Conservation (phyloP, 768 basidiomycete species). For the Boletus rubescentipes region DNA sequence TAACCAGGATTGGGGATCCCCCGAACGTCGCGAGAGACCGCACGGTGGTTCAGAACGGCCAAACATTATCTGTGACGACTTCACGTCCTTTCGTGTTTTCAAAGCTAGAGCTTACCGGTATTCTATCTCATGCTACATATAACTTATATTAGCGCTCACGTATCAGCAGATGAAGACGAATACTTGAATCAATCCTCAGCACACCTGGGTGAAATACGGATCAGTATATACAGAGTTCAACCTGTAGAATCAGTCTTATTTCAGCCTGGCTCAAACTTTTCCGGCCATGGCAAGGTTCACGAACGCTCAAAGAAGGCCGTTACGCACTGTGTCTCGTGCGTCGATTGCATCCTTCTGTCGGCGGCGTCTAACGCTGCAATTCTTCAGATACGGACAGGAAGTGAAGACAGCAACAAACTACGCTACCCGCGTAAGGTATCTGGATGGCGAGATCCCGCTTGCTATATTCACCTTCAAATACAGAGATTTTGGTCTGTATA, state of each 20-base stretch:
- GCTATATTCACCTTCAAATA: constrained; percentile 33
- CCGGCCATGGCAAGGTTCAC: constrained; percentile 23
- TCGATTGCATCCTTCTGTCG: neutral
- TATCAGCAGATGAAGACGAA: constrained; percentile 27
- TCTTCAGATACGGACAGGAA: constrained; percentile 26
- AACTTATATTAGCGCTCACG: constrained; percentile 3
- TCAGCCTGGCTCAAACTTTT: neutral
- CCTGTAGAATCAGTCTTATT: rapidly evolving
- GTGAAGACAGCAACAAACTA: neutral
- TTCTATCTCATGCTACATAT: neutral
- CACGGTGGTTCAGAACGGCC: constrained; percentile 1
- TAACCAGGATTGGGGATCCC: neutral
- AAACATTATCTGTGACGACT: constrained; percentile 13
- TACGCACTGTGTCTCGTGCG: constrained; percentile 29
- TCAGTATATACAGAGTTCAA: constrained; percentile 10
- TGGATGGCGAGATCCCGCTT: constrained; percentile 20
- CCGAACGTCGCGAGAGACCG: neutral
- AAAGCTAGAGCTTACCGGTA: constrained; percentile 31
- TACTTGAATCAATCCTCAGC: constrained; percentile 14
- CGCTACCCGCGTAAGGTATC: neutral
- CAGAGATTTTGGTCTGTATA: constrained; percentile 26
- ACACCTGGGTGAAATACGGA: constrained; percentile 23
- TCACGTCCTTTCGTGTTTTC: constrained; percentile 26
- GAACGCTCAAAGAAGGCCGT: constrained; percentile 34
- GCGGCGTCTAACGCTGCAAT: neutral